Evolutionary conservation across 495 filamentous ascomycete genomes (phyloP).

Genomic region (Penicillium cinerascens): DNA sequence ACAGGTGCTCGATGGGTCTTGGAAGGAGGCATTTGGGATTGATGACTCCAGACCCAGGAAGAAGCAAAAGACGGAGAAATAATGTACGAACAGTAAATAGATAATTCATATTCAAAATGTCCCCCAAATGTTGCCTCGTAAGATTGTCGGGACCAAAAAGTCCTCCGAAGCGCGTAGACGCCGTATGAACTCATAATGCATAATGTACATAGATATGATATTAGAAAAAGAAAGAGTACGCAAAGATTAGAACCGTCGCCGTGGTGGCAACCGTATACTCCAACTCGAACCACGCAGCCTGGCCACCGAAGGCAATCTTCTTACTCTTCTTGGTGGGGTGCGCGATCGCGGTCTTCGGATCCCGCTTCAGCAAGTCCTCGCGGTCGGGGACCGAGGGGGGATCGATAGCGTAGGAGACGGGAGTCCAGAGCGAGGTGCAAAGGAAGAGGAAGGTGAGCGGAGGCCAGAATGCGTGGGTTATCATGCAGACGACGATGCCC

Average conservation of each 20-base stretch:
- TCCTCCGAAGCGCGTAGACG: background rate
- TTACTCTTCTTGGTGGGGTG: constrained; percentile 41
- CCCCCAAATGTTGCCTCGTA: background rate
- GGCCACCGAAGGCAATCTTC: constrained; percentile 39
- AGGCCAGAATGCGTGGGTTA: constrained; percentile 50
- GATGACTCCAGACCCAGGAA: constrained; percentile 20
- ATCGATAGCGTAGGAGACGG: constrained; percentile 41
- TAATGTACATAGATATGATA: constrained; percentile 8
- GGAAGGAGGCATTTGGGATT: constrained; percentile 52
- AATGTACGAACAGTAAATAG: background rate
- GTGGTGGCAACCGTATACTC: constrained; percentile 37
- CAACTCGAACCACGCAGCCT: constrained; percentile 42
- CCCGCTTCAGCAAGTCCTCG: constrained; percentile 39
- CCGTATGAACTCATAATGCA: constrained; percentile 9
- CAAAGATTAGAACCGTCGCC: constrained; percentile 37
- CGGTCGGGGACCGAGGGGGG: constrained; percentile 42
- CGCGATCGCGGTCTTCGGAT: constrained; percentile 44
- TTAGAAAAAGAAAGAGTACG: constrained; percentile 39
- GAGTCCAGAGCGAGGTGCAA: constrained; percentile 36
- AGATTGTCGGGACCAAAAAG: background rate
- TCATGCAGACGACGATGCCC: constrained; percentile 33
- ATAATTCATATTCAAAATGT: background rate
- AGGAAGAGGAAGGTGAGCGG: constrained; percentile 38
- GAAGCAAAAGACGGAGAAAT: constrained; percentile 13
- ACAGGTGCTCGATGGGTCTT: constrained; percentile 57